Base-by-base conservation (phyloP, 768 basidiomycete species). In the Kwoniella mangroviensis region DNA sequence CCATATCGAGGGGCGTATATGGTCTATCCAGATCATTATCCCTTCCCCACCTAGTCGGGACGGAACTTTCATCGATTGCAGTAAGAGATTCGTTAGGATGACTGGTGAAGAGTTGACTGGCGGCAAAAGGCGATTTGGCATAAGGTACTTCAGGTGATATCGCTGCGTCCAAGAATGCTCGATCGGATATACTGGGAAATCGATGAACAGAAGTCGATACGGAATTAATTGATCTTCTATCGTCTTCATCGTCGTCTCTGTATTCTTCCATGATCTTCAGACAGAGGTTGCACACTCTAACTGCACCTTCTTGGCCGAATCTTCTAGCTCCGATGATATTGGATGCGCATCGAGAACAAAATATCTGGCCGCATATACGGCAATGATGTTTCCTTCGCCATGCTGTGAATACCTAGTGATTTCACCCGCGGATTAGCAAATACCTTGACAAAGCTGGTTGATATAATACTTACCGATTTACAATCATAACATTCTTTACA, bases 341-440 rank as follows among this genome's bases (percentile, higher is more conserved):
- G 40, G 94, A 95, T 2, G 97, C 94, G 82, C 97, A 99, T 10
- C 94, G 89, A 41, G 93, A 93, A 83, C 97, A 99, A 81, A 98
- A 99, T 81, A 99, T 95, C 83, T 97, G 95, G 41, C 95, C 95
- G 91, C 97, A 98, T 82, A 98, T 94, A 13, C 97, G 89, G 84
- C 97, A 99, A 81, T 99, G 97, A 77, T 99, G 97, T 82, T 95
- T 97, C 72, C 97, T 86, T 63, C 95, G 85, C 93, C 93, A 98
- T 2, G 94, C 88, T 0, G 93, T 93, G 84, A 99, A 99, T 3
- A 74, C 63, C 75, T 80, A 56, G 5, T 13, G 34, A 54, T 64
- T 22, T 21, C 17, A 61, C 13, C 9, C 0, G 19, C 19, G 1
- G 0, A 49, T 13, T 49, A 49, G 19, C 63, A 62, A 61, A 63